Percentiles rank a stretch among this genome's conserved stretches.
Conservation (phyloP, 306 rosid species). For the Geum urbanum region DNA sequence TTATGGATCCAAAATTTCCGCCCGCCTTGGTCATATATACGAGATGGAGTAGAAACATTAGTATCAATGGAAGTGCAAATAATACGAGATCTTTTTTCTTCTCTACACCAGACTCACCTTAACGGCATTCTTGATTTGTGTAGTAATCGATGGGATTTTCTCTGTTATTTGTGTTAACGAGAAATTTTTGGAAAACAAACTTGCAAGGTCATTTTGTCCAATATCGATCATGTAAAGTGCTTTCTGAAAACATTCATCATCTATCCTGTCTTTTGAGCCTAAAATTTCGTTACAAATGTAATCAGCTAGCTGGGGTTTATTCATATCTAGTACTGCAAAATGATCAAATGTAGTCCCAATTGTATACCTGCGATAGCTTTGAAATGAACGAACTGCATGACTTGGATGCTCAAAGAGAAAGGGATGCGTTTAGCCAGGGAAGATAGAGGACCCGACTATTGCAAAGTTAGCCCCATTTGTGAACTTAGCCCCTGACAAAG, state of each 20-base stretch:
- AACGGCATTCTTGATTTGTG: conserved; percentile 60
- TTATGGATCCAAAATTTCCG: conserved; percentile 96
- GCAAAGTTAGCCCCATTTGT: conserved; percentile 93
- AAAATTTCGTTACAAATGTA: background rate
- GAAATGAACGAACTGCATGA: conserved; percentile 81
- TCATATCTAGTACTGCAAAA: background rate
- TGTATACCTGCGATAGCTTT: conserved; percentile 54
- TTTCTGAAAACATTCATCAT: conserved; percentile 48
- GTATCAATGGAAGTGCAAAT: background rate
- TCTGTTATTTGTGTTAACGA: conserved; percentile 49
- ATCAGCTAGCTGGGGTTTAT: conserved; percentile 6
- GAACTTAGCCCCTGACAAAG: conserved; percentile 59
- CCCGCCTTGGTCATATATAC: conserved; percentile 65
- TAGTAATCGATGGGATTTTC: conserved; percentile 54
- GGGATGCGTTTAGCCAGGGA: conserved; percentile 79
- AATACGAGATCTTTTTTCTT: background rate
- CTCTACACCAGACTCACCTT: conserved; percentile 38
- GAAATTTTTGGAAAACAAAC: conserved; percentile 57
- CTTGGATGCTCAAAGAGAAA: conserved; percentile 74
- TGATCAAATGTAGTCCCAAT: background rate
- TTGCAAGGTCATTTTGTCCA: conserved; percentile 88
- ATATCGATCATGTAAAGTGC: conserved; percentile 93
- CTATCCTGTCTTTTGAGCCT: conserved; percentile 49
- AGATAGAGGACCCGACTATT: conserved; percentile 76
- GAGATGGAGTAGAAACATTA: background rate